These are phyloP conservation scores for Nigrospora osmanthi DNA, from an alignment of 2,329 filamentous ascomycete species.

Conservation along the genomic window DNA sequence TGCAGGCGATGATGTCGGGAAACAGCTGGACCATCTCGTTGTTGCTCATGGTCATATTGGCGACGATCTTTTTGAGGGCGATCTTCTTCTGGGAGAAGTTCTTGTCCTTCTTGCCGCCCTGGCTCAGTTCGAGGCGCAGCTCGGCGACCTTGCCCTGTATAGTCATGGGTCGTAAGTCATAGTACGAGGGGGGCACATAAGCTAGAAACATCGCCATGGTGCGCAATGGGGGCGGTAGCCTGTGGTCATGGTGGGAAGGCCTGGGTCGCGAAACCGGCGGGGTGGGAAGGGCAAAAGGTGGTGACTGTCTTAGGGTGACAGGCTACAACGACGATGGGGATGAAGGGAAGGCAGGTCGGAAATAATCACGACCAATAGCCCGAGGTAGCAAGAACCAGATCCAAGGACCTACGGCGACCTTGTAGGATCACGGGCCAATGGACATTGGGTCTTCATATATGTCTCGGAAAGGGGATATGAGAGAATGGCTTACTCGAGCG, in stretches of 20 bases:
- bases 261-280: too few species aligned
- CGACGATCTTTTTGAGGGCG: slow-evolving; percentile 97
- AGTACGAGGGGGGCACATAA: slow-evolving; percentile 38
- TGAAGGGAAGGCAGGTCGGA: too few species aligned
- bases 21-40: slow-evolving; percentile 99
- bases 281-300: too few species aligned
- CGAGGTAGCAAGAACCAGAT: too few species aligned
- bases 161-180: slow-evolving; percentile 44
- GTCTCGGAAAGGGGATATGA: slow-evolving; percentile 6
- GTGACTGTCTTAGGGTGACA: too few species aligned
- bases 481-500: slow-evolving; percentile 65
- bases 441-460: background rate
- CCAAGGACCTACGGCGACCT: too few species aligned
- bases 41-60: slow-evolving; percentile 99
- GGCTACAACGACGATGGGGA: too few species aligned
- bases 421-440: too few species aligned
- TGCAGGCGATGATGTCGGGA: slow-evolving; percentile 89
- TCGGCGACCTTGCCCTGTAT: slow-evolving; percentile 97
- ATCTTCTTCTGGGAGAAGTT: slow-evolving; percentile 94
- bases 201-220: slow-evolving; percentile 42
- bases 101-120: slow-evolving; percentile 96
- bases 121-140: slow-evolving; percentile 87
- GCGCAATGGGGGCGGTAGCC: background rate
- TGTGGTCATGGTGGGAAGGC: background rate
- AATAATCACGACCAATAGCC: too few species aligned